Conservation (phyloP, 192 early-diverging fungal species). For the Entomortierella beljakovae region DNA sequence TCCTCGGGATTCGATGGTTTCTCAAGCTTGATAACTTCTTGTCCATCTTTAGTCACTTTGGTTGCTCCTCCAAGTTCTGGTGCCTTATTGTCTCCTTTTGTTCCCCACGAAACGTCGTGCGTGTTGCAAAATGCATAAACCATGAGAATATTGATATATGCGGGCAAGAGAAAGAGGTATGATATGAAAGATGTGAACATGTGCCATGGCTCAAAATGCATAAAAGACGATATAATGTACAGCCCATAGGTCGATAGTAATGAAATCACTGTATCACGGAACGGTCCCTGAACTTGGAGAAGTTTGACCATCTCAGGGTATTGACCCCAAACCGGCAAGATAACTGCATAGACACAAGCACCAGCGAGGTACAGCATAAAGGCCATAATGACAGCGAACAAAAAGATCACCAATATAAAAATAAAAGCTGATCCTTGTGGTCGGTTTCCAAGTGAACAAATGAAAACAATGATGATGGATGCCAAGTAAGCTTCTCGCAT, state of each 20-base stretch:
- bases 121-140: constrained; percentile 95
- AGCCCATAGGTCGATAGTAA: constrained; percentile 84
- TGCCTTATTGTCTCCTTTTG: constrained; percentile 86
- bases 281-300: constrained; percentile 56
- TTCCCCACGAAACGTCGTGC: constrained; percentile 96
- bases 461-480: constrained; percentile 82
- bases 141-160: constrained; percentile 92
- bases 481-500: constrained; percentile 81
- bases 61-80: constrained; percentile 78
- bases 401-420: constrained; percentile 72
- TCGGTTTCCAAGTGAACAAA: constrained; percentile 91
- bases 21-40: constrained; percentile 75
- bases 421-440: constrained; percentile 87
- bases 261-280: constrained; percentile 86
- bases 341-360: constrained; percentile 68
- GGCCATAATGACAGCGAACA: constrained; percentile 86
- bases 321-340: constrained; percentile 25
- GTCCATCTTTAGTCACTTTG: constrained; percentile 76
- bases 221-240: constrained; percentile 79
- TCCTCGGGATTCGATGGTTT: constrained; percentile 81
- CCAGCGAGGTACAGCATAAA: constrained; percentile 80
- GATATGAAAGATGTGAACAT: constrained; percentile 91
- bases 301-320: constrained; percentile 38
- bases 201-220: constrained; percentile 91
- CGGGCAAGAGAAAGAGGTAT: constrained; percentile 88